Evolutionary conservation across 2,329 filamentous ascomycete genomes (phyloP).

Genomic region (Cladosporium sp.): DNA sequence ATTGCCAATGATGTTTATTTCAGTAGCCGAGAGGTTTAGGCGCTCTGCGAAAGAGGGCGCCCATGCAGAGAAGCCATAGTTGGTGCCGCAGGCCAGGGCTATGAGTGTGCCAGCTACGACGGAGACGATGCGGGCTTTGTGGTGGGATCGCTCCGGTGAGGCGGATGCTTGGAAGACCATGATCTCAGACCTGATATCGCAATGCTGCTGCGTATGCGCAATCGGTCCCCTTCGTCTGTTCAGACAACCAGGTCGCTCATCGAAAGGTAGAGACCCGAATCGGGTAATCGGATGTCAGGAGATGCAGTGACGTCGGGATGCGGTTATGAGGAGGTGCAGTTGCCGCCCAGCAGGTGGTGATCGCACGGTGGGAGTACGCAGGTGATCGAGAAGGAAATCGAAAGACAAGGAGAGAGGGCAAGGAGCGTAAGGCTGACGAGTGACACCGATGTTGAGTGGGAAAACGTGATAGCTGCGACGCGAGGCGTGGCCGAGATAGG

Average conservation of each 20-base stretch:
- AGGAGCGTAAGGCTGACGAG: background rate
- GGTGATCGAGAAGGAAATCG: background rate
- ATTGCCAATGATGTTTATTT: constrained; percentile 80
- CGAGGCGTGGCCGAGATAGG: constrained; percentile 6
- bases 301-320: background rate
- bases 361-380: background rate
- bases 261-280: constrained; percentile 1
- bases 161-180: background rate
- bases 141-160: background rate
- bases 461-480: constrained; percentile 1
- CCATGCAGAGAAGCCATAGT: constrained; percentile 98
- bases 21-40: constrained; percentile 80
- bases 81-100: constrained; percentile 84
- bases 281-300: background rate
- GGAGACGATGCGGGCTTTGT: constrained; percentile 59
- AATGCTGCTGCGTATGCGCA: background rate
- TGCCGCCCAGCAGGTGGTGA: background rate
- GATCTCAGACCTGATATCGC: background rate
- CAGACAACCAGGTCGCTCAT: background rate
- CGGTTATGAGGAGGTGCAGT: background rate
- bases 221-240: background rate
- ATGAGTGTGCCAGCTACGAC: constrained; percentile 80
- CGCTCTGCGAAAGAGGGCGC: constrained; percentile 88
- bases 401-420: background rate
- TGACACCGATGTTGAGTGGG: background rate